Evolutionary conservation across 495 filamentous ascomycete genomes (phyloP).

Genomic region (Penicillium odoratum): DNA sequence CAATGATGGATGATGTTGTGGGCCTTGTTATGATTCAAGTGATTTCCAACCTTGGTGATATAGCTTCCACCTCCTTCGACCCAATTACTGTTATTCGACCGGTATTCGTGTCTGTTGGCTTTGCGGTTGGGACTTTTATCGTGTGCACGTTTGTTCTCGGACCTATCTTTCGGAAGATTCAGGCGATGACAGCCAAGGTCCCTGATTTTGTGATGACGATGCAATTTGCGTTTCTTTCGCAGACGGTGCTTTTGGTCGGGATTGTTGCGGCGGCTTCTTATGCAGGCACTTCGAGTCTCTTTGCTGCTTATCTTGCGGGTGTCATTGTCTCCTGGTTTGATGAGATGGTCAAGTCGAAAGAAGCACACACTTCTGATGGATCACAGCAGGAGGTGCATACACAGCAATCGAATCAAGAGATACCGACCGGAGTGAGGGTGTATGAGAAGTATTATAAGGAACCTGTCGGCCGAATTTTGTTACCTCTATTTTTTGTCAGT

Average conservation of each 20-base stretch:
- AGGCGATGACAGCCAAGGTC: constrained; percentile 2
- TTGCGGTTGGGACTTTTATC: constrained; percentile 49
- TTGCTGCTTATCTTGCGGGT: constrained; percentile 70
- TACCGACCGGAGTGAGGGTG: constrained; percentile 35
- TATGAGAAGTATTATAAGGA: constrained; percentile 59
- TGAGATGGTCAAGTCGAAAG: constrained; percentile 13
- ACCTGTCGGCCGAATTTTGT: constrained; percentile 55
- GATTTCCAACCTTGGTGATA: constrained; percentile 49
- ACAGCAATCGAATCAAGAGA: background rate
- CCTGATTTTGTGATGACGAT: constrained; percentile 16
- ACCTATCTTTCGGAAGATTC: constrained; percentile 31
- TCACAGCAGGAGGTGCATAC: background rate
- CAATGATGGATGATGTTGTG: constrained; percentile 82
- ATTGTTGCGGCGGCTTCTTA: constrained; percentile 59
- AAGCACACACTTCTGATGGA: background rate
- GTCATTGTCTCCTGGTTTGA: constrained; percentile 58
- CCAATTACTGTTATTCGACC: constrained; percentile 54
- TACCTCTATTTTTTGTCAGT: constrained; percentile 74
- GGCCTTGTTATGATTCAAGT: constrained; percentile 79
- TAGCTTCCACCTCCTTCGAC: constrained; percentile 30
- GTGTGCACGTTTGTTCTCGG: constrained; percentile 44
- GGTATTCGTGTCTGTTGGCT: constrained; percentile 57
- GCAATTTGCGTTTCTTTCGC: constrained; percentile 38
- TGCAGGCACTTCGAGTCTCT: constrained; percentile 67
- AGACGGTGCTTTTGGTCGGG: constrained; percentile 50